phyloP scores from a whole-genome alignment of 177 flowering plant species.

The Vitis hybrid region DNA sequence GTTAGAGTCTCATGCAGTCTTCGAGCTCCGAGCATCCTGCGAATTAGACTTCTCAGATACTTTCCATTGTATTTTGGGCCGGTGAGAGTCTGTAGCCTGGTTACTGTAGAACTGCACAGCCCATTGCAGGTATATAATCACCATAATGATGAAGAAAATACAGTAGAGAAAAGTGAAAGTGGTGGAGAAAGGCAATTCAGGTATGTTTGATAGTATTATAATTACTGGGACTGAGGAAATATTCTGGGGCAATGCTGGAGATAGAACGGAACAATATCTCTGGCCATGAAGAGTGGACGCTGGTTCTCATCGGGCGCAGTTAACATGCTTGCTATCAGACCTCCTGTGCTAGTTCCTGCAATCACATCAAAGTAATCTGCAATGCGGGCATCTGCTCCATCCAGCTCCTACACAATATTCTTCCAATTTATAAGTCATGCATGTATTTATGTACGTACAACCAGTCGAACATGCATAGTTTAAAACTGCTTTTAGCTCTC shows the following conservation, averaged over 20 bases:
- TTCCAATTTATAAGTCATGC: no score
- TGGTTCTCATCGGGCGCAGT: neutral
- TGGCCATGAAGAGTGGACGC: slow-evolving; percentile 7
- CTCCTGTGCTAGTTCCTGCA: slow-evolving; percentile 9
- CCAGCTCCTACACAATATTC: neutral
- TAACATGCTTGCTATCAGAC: slow-evolving; percentile 1
- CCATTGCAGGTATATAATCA: no score
- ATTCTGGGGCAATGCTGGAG: slow-evolving; percentile 4
- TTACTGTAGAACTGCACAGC: neutral
- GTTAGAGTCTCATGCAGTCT: slow-evolving; percentile 5
- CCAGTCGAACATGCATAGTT: no score
- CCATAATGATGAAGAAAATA: neutral
- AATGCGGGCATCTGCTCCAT: slow-evolving; percentile 8
- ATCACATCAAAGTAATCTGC: slow-evolving; percentile 9
- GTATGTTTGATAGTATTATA: no score
- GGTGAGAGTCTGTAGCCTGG: neutral
- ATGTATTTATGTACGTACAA: no score
- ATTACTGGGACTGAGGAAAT: slow-evolving; percentile 4
- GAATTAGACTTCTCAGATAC: neutral
- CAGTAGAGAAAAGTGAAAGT: no score
- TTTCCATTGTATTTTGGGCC: slow-evolving; percentile 2
- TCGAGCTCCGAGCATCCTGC: neutral
- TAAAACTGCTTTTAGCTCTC: no score
- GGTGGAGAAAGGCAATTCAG: no score
- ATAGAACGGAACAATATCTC: neutral